Percentiles rank a stretch among this genome's conserved stretches.
Evolutionary conservation across 2,329 filamentous ascomycete species (phyloP).

Genomic region (Colletotrichum lupini): DNA sequence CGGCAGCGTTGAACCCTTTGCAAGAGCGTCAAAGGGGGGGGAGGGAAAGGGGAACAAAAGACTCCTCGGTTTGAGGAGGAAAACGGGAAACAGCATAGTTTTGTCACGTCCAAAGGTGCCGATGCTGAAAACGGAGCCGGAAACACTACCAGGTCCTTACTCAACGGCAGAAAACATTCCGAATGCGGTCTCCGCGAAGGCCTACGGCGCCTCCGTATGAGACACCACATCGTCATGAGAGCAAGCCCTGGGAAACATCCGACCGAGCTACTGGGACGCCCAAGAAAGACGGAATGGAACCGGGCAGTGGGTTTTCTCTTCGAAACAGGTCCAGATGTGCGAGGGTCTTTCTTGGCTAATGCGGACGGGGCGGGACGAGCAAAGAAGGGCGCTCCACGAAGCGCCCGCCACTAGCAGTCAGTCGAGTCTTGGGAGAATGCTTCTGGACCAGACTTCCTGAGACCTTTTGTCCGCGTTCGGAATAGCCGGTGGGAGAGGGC

Average conservation of each 20-base stretch:
- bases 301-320: background rate
- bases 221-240: constrained; percentile 25
- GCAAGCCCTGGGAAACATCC: background rate
- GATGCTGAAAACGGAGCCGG: constrained; percentile 12
- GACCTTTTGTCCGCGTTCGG: constrained; percentile 18
- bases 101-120: constrained; percentile 3
- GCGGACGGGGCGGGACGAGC: background rate
- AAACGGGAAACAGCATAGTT: background rate
- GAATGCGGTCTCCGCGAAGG: constrained; percentile 21
- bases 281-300: background rate
- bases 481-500: background rate
- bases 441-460: constrained; percentile 19
- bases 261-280: background rate
- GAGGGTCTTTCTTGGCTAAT: background rate
- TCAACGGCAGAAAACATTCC: constrained; percentile 17
- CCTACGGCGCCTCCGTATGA: constrained; percentile 1
- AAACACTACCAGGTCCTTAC: background rate
- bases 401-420: constrained; percentile 1
- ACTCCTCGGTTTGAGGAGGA: background rate
- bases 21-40: background rate
- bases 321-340: background rate
- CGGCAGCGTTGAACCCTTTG: background rate
- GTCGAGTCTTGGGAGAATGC: constrained; percentile 1
- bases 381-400: constrained; percentile 9
- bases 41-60: background rate